phyloP scores from a whole-genome alignment of 2,329 filamentous ascomycete species.

The Cryphonectria nitschkei region DNA sequence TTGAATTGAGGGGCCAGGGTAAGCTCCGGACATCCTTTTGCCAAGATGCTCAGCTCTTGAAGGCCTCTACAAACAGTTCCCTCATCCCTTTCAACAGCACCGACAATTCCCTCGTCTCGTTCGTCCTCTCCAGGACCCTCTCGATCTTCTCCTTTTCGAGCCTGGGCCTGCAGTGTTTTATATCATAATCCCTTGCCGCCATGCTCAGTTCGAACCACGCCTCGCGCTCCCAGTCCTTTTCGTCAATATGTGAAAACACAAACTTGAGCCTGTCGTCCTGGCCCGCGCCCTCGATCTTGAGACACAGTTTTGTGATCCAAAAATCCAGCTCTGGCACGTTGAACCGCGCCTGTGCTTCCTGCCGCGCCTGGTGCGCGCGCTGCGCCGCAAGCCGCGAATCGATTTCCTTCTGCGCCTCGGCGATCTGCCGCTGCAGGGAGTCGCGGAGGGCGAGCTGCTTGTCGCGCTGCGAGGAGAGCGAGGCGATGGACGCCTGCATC shows the following conservation, averaged over 20 bases:
- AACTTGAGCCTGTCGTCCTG: constrained; percentile 86
- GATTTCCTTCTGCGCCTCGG: constrained; percentile 71
- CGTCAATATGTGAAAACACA: constrained; percentile 83
- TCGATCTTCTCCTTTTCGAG: constrained; percentile 79
- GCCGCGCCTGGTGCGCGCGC: constrained; percentile 69
- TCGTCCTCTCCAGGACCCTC: constrained; percentile 75
- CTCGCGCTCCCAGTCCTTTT: constrained; percentile 85
- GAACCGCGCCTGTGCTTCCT: constrained; percentile 82
- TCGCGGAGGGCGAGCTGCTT: constrained; percentile 61
- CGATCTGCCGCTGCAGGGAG: constrained; percentile 62
- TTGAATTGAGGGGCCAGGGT: background rate
- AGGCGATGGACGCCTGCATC: constrained; percentile 67
- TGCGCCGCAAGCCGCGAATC: constrained; percentile 72
- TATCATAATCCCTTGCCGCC: constrained; percentile 79
- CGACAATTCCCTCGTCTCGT: constrained; percentile 76
- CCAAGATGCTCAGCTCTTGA: constrained; percentile 49
- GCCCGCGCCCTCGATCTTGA: constrained; percentile 88
- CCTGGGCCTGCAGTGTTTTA: constrained; percentile 80
- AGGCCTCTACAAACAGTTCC: constrained; percentile 72
- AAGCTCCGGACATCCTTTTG: background rate
- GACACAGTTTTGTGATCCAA: constrained; percentile 88
- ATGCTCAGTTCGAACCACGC: constrained; percentile 93
- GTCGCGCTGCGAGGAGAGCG: constrained; percentile 63
- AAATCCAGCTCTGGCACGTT: constrained; percentile 95
- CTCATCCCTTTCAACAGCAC: constrained; percentile 81